Evolutionary conservation across 352 stramenopile species (phyloP).

Genomic region (Globisporangium emineosum): DNA sequence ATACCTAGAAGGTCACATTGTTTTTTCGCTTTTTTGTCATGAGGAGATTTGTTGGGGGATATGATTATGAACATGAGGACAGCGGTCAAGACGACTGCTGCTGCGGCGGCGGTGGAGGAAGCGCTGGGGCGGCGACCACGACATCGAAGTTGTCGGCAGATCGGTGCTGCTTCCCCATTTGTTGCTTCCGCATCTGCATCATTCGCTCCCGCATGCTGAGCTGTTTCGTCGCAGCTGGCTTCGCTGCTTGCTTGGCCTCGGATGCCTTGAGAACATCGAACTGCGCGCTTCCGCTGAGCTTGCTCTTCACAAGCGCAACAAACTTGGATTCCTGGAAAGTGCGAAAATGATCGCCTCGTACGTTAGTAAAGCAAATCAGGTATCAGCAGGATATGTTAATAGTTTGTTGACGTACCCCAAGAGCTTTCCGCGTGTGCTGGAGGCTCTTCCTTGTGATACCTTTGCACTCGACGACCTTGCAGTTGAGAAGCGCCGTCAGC

Average conservation of each 20-base stretch:
- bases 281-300: slow-evolving; percentile 47
- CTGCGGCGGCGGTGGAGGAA: not conserved
- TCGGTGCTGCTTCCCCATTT: slow-evolving; percentile 14
- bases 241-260: slow-evolving; percentile 32
- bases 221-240: slow-evolving; percentile 26
- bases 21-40: not conserved
- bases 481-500: slow-evolving; percentile 56
- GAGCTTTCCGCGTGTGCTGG: slow-evolving; percentile 39
- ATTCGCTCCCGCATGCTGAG: slow-evolving; percentile 56
- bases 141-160: slow-evolving; percentile 5
- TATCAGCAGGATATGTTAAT: not conserved
- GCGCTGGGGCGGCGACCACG: slow-evolving; percentile 4
- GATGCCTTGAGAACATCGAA: slow-evolving; percentile 66
- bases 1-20: not conserved
- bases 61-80: not conserved
- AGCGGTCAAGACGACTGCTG: slow-evolving; percentile 1
- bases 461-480: slow-evolving; percentile 74
- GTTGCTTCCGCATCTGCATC: slow-evolving; percentile 51
- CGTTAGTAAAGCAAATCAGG: not conserved
- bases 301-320: slow-evolving; percentile 47
- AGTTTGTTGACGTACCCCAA: slow-evolving; percentile 35
- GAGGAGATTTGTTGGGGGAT: not conserved
- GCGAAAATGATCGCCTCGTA: too few species aligned
- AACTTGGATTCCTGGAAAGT: slow-evolving; percentile 47
- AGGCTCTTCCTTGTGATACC: slow-evolving; percentile 42